Conservation (phyloP, 768 basidiomycete species). For the Boletus rufocinnamomeus region DNA sequence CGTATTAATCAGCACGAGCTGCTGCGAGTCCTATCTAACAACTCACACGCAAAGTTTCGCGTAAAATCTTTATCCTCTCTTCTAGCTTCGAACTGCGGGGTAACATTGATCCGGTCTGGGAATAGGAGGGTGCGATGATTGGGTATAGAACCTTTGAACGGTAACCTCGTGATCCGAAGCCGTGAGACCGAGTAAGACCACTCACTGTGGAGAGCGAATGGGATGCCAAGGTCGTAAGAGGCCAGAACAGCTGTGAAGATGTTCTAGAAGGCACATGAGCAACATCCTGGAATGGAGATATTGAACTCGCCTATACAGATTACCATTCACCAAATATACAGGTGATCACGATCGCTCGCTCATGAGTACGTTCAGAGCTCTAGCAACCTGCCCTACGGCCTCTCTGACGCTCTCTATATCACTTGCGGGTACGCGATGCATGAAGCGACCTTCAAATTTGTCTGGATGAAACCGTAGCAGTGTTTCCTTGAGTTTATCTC, state of each 20-base stretch:
- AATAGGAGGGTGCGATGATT: neutral
- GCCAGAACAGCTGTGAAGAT: neutral
- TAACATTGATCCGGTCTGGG: neutral
- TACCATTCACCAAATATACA: neutral
- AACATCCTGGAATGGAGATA: neutral
- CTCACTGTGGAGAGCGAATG: neutral
- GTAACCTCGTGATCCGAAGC: neutral
- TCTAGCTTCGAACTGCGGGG: neutral
- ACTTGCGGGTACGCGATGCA: slow-evolving; percentile 47
- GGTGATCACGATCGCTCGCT: slow-evolving; percentile 22
- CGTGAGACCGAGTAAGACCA: neutral
- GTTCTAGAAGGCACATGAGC: neutral
- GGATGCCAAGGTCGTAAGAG: neutral
- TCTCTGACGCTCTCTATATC: slow-evolving; percentile 57
- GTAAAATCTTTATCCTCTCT: neutral
- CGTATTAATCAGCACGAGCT: neutral
- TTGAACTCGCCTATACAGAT: neutral
- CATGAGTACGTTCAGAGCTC: slow-evolving; percentile 61
- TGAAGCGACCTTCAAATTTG: slow-evolving; percentile 76
- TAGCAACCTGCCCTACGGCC: slow-evolving; percentile 62
- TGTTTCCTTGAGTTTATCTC: slow-evolving; percentile 65
- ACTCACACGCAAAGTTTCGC: neutral
- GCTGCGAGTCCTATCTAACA: neutral
- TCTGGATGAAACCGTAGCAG: slow-evolving; percentile 79
- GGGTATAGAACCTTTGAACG: neutral